These are phyloP conservation scores for Harrya chromipes DNA, from an alignment of 768 basidiomycete species.

Conservation along the genomic window DNA sequence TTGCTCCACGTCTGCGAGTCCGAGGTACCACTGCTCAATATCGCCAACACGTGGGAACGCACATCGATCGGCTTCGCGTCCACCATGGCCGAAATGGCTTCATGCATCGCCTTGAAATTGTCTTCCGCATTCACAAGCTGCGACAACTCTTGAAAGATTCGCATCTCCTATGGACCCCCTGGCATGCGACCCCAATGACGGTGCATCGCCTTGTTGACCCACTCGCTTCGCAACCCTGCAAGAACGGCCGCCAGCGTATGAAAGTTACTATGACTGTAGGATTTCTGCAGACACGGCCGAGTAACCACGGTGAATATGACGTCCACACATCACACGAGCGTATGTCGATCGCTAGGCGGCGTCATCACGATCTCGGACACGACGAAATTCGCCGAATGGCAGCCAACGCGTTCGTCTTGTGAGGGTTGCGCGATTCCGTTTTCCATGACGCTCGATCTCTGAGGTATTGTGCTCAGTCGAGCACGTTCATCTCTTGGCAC, in stretches of 20 bases:
- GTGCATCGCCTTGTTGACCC: conserved; percentile 64
- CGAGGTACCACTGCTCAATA: conserved; percentile 46
- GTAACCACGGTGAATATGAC: not conserved
- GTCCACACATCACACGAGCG: conserved; percentile 32
- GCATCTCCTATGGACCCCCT: conserved; percentile 64
- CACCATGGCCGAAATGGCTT: conserved; percentile 57
- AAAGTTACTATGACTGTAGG: conserved; percentile 74
- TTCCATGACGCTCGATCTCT: conserved; percentile 72
- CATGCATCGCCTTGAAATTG: conserved; percentile 74
- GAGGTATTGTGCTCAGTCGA: conserved; percentile 83
- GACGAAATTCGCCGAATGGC: conserved; percentile 77
- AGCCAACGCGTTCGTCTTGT: conserved; percentile 69
- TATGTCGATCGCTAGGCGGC: conserved; percentile 56
- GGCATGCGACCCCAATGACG: conserved; percentile 67
- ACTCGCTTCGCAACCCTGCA: conserved; percentile 66
- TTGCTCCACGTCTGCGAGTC: conserved; percentile 36
- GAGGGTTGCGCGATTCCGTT: conserved; percentile 50
- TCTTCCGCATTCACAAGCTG: conserved; percentile 58
- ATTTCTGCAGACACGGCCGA: conserved; percentile 59
- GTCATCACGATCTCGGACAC: conserved; percentile 80
- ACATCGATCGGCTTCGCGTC: conserved; percentile 62
- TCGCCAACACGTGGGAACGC: conserved; percentile 51
- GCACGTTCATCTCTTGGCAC: conserved; percentile 58
- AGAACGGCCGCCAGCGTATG: conserved; percentile 78
- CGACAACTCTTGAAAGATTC: conserved; percentile 71